A percentile compares a stretch with the other conserved stretches of the same genome.
phyloP scores from a whole-genome alignment of 768 basidiomycete species.

The Lanmaoa rubissima region DNA sequence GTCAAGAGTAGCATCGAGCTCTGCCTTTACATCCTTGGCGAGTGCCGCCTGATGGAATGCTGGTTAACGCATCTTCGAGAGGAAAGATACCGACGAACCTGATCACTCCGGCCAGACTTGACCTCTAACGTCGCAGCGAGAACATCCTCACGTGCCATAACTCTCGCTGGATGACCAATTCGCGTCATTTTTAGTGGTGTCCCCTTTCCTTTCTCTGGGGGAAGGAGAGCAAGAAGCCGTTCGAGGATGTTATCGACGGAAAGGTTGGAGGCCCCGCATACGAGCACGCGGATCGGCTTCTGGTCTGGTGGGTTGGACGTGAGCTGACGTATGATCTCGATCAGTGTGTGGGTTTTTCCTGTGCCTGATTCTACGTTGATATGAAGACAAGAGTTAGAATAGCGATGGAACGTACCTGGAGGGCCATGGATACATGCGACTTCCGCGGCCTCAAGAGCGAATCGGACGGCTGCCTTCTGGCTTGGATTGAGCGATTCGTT shows the following conservation, averaged over 20 bases:
- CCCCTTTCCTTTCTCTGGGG: conserved; percentile 45
- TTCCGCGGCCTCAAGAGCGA: conserved; percentile 77
- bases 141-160: conserved; percentile 69
- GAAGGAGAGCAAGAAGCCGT: conserved; percentile 66
- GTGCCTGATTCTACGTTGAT: conserved; percentile 49
- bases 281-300: conserved; percentile 63
- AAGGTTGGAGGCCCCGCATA: conserved; percentile 93
- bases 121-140: conserved; percentile 70
- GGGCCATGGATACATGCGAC: conserved; percentile 96
- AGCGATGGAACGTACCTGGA: conserved; percentile 55
- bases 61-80: not conserved
- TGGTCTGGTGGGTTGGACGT: conserved; percentile 44
- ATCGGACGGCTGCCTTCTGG: conserved; percentile 80
- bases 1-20: conserved; percentile 69
- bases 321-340: conserved; percentile 89
- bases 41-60: conserved; percentile 60
- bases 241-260: conserved; percentile 96
- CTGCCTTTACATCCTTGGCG: conserved; percentile 85
- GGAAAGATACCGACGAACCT: conserved; percentile 37
- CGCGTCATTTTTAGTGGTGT: conserved; percentile 62
- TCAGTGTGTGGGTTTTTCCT: conserved; percentile 94
- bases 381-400: not conserved
- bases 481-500: conserved; percentile 77
- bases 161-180: conserved; percentile 94
- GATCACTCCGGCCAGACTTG: conserved; percentile 71